These are phyloP conservation scores for Elsinoe arachidis DNA, from an alignment of 2,329 filamentous ascomycete species.

Conservation along the genomic window DNA sequence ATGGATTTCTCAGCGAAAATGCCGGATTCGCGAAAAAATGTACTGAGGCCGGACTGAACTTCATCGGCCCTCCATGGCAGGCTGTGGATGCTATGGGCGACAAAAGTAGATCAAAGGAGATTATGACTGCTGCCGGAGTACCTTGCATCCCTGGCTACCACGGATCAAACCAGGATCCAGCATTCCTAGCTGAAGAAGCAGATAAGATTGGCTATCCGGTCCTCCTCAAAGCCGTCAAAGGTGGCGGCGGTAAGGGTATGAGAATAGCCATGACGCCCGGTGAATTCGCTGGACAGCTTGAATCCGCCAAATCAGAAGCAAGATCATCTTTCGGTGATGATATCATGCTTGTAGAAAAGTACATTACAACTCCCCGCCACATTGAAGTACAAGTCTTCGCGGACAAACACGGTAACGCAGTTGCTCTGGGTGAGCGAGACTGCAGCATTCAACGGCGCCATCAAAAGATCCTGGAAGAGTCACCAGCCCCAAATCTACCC, in stretches of 20 bases:
- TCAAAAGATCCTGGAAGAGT: constrained; percentile 60
- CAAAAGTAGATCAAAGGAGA: constrained; percentile 86
- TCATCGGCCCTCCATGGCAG: constrained; percentile 79
- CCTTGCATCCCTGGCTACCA: constrained; percentile 96
- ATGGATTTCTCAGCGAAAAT: constrained; percentile 92
- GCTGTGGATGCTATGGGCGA: constrained; percentile 81
- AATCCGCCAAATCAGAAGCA: constrained; percentile 57
- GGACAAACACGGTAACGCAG: constrained; percentile 55
- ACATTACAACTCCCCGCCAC: constrained; percentile 57
- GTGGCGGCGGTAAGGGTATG: constrained; percentile 61
- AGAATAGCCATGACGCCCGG: constrained; percentile 50
- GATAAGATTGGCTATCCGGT: constrained; percentile 60
- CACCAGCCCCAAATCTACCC: constrained; percentile 53
- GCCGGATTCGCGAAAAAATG: constrained; percentile 81
- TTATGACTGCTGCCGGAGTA: constrained; percentile 91
- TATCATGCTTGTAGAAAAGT: constrained; percentile 59
- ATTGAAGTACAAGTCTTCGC: constrained; percentile 62
- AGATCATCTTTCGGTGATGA: constrained; percentile 57
- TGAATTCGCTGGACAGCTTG: constrained; percentile 53
- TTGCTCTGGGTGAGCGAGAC: constrained; percentile 56
- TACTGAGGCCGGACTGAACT: constrained; percentile 80
- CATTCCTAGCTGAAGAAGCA: constrained; percentile 58
- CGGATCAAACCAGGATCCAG: constrained; percentile 66
- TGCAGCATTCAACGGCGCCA: constrained; percentile 59
- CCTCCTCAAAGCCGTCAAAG: constrained; percentile 58